Percentiles rank a stretch among this genome's conserved stretches.
phyloP scores from a whole-genome alignment of 1,284 basidiomycete species.

The Ganoderma resinaceum region DNA sequence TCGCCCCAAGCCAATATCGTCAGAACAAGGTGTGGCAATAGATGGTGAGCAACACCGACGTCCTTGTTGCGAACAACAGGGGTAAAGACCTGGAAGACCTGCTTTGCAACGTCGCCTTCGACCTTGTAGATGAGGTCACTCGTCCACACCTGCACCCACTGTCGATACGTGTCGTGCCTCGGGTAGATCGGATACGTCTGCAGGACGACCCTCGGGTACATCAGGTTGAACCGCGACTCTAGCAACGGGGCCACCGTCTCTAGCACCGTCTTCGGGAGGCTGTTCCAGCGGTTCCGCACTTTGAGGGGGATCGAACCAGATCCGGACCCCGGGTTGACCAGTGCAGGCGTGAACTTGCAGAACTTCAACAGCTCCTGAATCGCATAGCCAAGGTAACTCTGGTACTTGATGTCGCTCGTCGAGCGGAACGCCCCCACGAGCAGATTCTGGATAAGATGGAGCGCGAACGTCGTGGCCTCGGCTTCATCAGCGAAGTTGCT shows the following conservation, averaged over 20 bases:
- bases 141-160: slow-evolving; percentile 96
- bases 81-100: slow-evolving; percentile 84
- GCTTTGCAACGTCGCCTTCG: slow-evolving; percentile 61
- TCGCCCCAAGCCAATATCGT: slow-evolving; percentile 85
- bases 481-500: slow-evolving; percentile 86
- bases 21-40: slow-evolving; percentile 93
- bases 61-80: slow-evolving; percentile 88
- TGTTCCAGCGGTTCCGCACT: slow-evolving; percentile 79
- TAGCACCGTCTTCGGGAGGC: slow-evolving; percentile 83
- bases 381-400: slow-evolving; percentile 88
- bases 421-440: slow-evolving; percentile 94
- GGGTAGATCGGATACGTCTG: slow-evolving; percentile 81
- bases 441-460: slow-evolving; percentile 87
- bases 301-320: slow-evolving; percentile 65
- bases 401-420: slow-evolving; percentile 93
- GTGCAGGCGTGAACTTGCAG: slow-evolving; percentile 83
- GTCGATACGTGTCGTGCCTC: slow-evolving; percentile 82
- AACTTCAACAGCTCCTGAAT: slow-evolving; percentile 94
- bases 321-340: slow-evolving; percentile 59
- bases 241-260: slow-evolving; percentile 93
- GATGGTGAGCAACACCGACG: slow-evolving; percentile 87
- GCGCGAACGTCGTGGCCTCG: slow-evolving; percentile 83
- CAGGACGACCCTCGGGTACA: slow-evolving; percentile 44
- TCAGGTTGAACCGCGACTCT: slow-evolving; percentile 71
- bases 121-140: slow-evolving; percentile 80